Evolutionary conservation across 495 filamentous ascomycete species (phyloP), one percentile per base, ranked within the genome.

Genomic region (Penicillium salamii): DNA sequence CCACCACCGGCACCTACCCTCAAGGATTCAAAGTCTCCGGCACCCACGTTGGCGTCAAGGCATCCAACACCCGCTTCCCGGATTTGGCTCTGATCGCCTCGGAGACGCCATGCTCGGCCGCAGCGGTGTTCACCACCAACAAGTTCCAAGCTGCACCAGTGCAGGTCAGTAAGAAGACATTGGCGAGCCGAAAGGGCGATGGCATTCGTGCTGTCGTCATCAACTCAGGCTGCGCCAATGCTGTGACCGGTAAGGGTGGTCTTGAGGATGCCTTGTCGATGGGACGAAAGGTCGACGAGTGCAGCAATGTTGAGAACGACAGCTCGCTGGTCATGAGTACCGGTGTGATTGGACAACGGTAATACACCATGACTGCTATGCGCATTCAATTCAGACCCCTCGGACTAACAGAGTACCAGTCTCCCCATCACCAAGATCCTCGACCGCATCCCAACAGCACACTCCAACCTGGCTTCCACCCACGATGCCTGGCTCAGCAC

Each of bases 121-220:
- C 91, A 2, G 92, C 91, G 3, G 93, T 97, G 9, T 95, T 97
- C 75, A 99, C 93, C 36, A 91, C 90, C 69, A 99, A 97, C 75
- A 93, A 91, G 68, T 99, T 97, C 72, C 91, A 96, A 65, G 93
- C 93, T 17, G 93, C 93, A 20, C 93, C 93, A 13, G 90, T 98
- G 33, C 88, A 89, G 36, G 85, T 95, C 43, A 90, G 86, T 62
- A 78, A 83, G 49, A 72, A 84, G 43, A 85, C 87, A 48, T 70
- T 97, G 41, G 67, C 82, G 54, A 73, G 72, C 49, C 78, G 81
- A 50, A 70, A 76, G 11, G 89, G 90, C 29, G 69, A 78, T 38
- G 89, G 88, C 0, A 77, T 97, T 47, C 80, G 84, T 44, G 84
- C 86, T 18, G 83, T 99, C 20, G 82, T 99, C 14, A 86, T 96